These are phyloP conservation scores for Hypoxylon sp. DNA, from an alignment of 2,329 filamentous ascomycete genomes.

Conservation along the genomic window DNA sequence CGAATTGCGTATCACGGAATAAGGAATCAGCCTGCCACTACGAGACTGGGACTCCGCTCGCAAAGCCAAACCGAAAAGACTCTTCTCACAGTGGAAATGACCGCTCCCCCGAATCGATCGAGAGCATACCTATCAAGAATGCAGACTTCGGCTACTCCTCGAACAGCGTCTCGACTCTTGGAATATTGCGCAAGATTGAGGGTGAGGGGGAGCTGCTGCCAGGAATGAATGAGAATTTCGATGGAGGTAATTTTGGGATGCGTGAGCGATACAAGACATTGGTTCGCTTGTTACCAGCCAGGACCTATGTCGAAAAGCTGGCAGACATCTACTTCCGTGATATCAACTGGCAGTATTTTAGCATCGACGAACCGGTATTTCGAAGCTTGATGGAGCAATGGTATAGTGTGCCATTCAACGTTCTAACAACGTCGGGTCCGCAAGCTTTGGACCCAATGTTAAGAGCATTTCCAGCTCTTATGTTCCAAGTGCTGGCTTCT, in stretches of 20 bases:
- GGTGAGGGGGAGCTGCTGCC: conserved; percentile 57
- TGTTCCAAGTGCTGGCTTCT: conserved; percentile 72
- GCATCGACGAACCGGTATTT: conserved; percentile 69
- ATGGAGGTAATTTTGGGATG: conserved; percentile 59
- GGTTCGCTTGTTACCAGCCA: conserved; percentile 70
- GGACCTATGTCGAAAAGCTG: conserved; percentile 68
- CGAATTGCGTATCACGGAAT: conserved; percentile 71
- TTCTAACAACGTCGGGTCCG: conserved; percentile 65
- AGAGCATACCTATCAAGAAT: conserved; percentile 59
- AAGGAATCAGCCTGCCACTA: conserved; percentile 71
- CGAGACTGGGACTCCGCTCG: conserved; percentile 65
- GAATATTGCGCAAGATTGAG: conserved; percentile 70
- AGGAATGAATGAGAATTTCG: conserved; percentile 53
- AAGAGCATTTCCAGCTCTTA: conserved; percentile 70
- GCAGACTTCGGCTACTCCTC: conserved; percentile 70
- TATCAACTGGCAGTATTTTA: conserved; percentile 72
- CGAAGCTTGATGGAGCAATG: conserved; percentile 67
- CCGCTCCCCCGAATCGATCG: conserved; percentile 46
- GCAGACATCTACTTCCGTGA: conserved; percentile 69
- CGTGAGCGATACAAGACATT: conserved; percentile 72
- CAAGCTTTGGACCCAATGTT: conserved; percentile 66
- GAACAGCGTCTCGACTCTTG: conserved; percentile 65
- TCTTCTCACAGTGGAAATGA: conserved; percentile 44
- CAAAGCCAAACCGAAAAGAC: conserved; percentile 56
- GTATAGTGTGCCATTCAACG: conserved; percentile 67